Evolutionary conservation across 129 eudicot species (phyloP), one percentile per base, ranked within the genome.

Genomic region (Chrysanthemum makinoi): DNA sequence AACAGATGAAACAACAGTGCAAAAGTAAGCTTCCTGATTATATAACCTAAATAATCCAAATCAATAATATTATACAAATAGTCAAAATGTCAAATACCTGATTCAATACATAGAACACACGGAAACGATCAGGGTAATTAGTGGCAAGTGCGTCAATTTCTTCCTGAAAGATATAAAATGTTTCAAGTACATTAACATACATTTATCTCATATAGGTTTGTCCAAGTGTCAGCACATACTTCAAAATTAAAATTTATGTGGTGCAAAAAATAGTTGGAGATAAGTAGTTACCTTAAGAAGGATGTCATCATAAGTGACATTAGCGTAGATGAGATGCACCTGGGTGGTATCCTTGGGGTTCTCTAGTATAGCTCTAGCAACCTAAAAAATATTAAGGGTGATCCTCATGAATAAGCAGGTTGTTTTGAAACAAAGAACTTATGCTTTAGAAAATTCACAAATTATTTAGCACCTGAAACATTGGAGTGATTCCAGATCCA

Each of bases 401-500:
- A 30, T 30, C 63, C 77, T 65, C 50, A 17, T 58, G 60, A n/a
- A 61, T 15, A 54, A 53, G 17, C 33, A 35, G 75, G 53, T 15
- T 49, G 63, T 55, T 70, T 6, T 11, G 12, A 75, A 80, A 22
- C 75, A 65, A 47, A 65, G 1, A 60, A 17, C 65, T 48, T 15
- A 30, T 19, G 61, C 18, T 17, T 61, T 2, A 33, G 47, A 39
- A 13, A 17, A 72, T 39, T 5, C 46, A 72, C 47, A 48, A 16
- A 17, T 13, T 20, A 62, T 70, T 51, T 54, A 65, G 67, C 13
- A 88, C 98, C 98, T 93, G 98, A 79, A 89, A 94, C 96, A 94
- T 94, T 62, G 98, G 98, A 18, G 98, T 94, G 73, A 94, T 94
- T 63, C 98, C 98, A 28, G 98, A 87, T 3, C 98, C 98, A 12